Conservation (phyloP, 2,329 filamentous ascomycete genomes). For the Cytospora chrysosperma region DNA sequence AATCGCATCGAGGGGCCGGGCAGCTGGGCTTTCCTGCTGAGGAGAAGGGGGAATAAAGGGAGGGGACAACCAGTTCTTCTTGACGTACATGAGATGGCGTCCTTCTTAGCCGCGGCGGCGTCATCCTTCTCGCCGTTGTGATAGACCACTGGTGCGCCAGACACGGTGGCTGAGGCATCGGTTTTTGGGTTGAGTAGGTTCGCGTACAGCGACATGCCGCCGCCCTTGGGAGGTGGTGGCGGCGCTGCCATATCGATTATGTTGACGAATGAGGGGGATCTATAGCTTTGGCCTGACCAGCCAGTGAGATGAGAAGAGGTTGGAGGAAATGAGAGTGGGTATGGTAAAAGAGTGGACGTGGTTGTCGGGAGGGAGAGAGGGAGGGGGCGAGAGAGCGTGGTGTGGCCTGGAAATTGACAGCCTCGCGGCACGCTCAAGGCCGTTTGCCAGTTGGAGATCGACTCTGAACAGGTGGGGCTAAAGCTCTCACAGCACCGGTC, state of each 20-base stretch:
- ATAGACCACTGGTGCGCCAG: slow-evolving; percentile 72
- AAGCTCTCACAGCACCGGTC: not conserved
- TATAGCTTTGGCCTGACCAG: not conserved
- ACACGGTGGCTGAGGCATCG: slow-evolving; percentile 62
- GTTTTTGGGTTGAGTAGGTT: slow-evolving; percentile 69
- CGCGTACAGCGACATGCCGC: slow-evolving; percentile 75
- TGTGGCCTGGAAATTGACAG: not conserved
- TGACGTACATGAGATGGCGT: slow-evolving; percentile 41
- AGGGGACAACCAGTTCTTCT: not conserved
- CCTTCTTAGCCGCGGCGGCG: slow-evolving; percentile 58
- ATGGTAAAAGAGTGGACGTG: not conserved
- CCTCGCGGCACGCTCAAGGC: slow-evolving; percentile 4
- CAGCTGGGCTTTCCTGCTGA: not conserved
- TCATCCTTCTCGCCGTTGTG: slow-evolving; percentile 53
- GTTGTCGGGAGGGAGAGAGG: not conserved
- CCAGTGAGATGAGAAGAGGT: too few relatives aligned
- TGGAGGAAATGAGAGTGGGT: not conserved
- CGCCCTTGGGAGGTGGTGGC: slow-evolving; percentile 42
- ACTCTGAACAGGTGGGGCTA: not conserved
- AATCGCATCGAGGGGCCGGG: too few relatives aligned
- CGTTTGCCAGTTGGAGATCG: slow-evolving; percentile 2
- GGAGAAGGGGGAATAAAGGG: not conserved
- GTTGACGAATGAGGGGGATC: not conserved
- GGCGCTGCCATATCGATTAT: slow-evolving; percentile 28
- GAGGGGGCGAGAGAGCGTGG: too few relatives aligned